phyloP scores from a whole-genome alignment of 768 basidiomycete genomes.

The Neoboletus subvelutipes region DNA sequence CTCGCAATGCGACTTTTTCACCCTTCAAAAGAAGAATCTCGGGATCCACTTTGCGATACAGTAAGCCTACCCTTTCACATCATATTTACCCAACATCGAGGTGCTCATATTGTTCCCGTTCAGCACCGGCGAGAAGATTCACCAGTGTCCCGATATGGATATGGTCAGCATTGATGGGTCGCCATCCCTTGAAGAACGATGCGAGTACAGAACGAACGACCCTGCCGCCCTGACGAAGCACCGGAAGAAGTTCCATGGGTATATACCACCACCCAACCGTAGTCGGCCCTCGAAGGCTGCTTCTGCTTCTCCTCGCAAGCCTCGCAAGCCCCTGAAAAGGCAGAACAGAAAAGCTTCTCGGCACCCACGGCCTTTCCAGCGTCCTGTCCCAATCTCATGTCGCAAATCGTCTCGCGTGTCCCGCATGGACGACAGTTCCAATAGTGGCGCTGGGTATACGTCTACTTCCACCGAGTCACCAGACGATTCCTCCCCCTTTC shows the following conservation, averaged over 20 bases:
- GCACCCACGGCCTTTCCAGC: neutral
- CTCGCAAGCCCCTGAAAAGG: neutral
- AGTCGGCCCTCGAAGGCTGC: neutral
- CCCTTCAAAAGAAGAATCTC: constrained; percentile 22
- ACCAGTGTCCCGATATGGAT: constrained; percentile 14
- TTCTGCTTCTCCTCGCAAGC: neutral
- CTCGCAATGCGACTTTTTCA: constrained; percentile 15
- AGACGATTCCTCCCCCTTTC: neutral
- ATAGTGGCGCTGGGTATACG: neutral
- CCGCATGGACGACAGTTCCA: neutral
- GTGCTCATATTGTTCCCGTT: neutral
- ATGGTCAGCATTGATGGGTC: neutral
- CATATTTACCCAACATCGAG: neutral
- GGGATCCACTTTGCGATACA: constrained; percentile 18
- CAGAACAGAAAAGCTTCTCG: neutral
- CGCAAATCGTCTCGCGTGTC: neutral
- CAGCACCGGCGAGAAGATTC: constrained; percentile 24
- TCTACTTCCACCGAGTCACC: neutral
- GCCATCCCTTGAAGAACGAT: neutral
- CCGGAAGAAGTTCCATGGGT: constrained; percentile 22
- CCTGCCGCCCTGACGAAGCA: constrained; percentile 28
- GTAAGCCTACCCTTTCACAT: constrained; percentile 9
- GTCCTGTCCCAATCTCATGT: neutral
- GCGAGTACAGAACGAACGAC: constrained; percentile 24
- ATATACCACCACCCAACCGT: constrained; percentile 15